Percentiles rank a stretch among this genome's conserved stretches.
Evolutionary conservation across 2,329 filamentous ascomycete species (phyloP).

Genomic region (Alternaria solani): DNA sequence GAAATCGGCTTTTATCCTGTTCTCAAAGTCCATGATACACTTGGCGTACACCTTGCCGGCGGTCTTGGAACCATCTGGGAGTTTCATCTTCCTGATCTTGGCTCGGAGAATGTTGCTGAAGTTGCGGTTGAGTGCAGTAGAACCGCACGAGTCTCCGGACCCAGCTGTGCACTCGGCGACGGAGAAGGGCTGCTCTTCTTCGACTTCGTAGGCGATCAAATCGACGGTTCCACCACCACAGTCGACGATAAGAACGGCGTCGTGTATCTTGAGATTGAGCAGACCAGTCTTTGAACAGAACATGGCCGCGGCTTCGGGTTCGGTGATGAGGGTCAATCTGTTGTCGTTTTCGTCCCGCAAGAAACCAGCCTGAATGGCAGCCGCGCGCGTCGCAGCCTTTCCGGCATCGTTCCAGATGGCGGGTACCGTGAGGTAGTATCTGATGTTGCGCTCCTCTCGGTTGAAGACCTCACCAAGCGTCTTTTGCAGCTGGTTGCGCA

Average conservation of each 20-base stretch:
- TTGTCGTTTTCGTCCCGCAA: conserved; percentile 98
- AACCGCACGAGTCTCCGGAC: conserved; percentile 96
- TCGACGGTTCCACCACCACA: conserved; percentile 98
- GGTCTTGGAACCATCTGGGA: conserved; percentile 94
- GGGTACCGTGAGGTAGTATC: conserved; percentile 97
- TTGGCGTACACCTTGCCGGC: conserved; percentile 99
- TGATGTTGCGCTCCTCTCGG: conserved; percentile 95
- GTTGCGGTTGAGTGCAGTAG: conserved; percentile 96
- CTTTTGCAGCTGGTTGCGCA: conserved; percentile 95
- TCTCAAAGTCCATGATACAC: conserved; percentile 99
- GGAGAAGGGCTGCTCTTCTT: conserved; percentile 96
- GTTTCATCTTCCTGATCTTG: conserved; percentile 99
- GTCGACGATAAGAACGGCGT: conserved; percentile 97
- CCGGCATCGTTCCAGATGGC: conserved; percentile 99
- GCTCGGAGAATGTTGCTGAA: conserved; percentile 98
- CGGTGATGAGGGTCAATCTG: conserved; percentile 89
- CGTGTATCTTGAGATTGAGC: conserved; percentile 95
- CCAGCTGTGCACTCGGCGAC: conserved; percentile 97
- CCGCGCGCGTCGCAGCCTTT: conserved; percentile 94
- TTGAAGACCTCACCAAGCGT: conserved; percentile 97
- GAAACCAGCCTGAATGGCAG: conserved; percentile 96
- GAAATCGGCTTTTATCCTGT: conserved; percentile 99
- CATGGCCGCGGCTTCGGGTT: conserved; percentile 94
- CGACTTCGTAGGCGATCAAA: conserved; percentile 98
- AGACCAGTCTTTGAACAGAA: conserved; percentile 98